These are phyloP conservation scores for Luzula sylvatica DNA, from an alignment of 176 grass and related monocot species.

Conservation along the genomic window DNA sequence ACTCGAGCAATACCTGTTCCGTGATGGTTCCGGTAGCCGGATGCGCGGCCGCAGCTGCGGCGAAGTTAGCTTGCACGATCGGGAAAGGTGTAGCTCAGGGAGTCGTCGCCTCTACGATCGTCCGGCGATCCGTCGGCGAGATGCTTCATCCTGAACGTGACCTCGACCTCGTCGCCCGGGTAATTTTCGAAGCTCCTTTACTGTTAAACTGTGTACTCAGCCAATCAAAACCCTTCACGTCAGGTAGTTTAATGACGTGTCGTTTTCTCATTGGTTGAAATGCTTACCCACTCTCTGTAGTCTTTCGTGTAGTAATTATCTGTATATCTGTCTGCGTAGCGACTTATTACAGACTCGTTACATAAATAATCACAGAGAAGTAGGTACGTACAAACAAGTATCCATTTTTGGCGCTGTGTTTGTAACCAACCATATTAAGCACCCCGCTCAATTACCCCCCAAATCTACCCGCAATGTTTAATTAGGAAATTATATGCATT, in stretches of 20 bases:
- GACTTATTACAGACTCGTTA: too few relatives aligned
- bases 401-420: too few relatives aligned
- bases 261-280: neutral
- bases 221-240: too few relatives aligned
- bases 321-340: too few relatives aligned
- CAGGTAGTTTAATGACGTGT: neutral
- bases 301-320: too few relatives aligned
- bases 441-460: too few relatives aligned
- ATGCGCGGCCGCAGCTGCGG: neutral
- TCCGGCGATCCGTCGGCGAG: conserved; percentile 34
- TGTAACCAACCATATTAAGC: too few relatives aligned
- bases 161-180: conserved; percentile 37
- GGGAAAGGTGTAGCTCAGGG: conserved; percentile 39
- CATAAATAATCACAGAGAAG: too few relatives aligned
- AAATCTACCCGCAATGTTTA: too few relatives aligned
- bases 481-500: too few relatives aligned
- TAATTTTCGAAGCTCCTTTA: conserved; percentile 19
- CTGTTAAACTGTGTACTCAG: neutral
- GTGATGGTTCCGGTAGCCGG: neutral
- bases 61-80: conserved; percentile 10
- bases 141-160: conserved; percentile 38
- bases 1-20: conserved; percentile 16
- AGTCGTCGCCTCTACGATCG: conserved; percentile 42
- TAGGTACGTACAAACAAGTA: too few relatives aligned
- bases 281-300: neutral